These are phyloP conservation scores for Leccinum angustisporum DNA, from an alignment of 1,284 basidiomycete genomes.

Conservation along the genomic window DNA sequence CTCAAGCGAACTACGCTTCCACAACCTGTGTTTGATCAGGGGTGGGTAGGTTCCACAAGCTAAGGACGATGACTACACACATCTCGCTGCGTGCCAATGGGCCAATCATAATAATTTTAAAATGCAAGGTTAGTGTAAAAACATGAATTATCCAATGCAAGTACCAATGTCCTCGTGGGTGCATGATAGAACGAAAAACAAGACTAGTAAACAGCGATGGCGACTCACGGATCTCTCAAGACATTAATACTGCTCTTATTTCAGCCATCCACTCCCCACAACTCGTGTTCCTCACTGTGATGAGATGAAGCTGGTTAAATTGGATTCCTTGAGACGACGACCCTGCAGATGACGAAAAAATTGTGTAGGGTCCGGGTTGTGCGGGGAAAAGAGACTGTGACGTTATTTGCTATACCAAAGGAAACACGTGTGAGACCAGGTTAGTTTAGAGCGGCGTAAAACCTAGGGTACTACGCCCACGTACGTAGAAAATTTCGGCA, in stretches of 20 bases:
- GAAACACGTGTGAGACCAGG: constrained; percentile 6
- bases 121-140: not conserved
- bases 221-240: constrained; percentile 19
- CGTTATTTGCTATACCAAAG: constrained; percentile 19
- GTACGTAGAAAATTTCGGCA: constrained; percentile 33
- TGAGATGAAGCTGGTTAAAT: constrained; percentile 27
- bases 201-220: not conserved
- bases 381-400: constrained; percentile 12
- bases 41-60: not conserved
- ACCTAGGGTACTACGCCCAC: constrained; percentile 5
- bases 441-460: not conserved
- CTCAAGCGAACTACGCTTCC: not conserved
- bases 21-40: not conserved
- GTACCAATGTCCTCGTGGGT: constrained; percentile 1
- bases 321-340: constrained; percentile 18
- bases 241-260: constrained; percentile 21
- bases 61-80: constrained; percentile 1
- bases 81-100: not conserved
- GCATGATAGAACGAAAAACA: constrained; percentile 1
- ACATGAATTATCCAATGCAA: constrained; percentile 3
- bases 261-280: constrained; percentile 30
- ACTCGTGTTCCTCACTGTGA: constrained; percentile 31
- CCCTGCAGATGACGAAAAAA: constrained; percentile 14
- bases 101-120: constrained; percentile 5
- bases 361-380: constrained; percentile 24